Base-by-base conservation (phyloP, 2,329 filamentous ascomycete genomes). In the Colletotrichum melonis region DNA sequence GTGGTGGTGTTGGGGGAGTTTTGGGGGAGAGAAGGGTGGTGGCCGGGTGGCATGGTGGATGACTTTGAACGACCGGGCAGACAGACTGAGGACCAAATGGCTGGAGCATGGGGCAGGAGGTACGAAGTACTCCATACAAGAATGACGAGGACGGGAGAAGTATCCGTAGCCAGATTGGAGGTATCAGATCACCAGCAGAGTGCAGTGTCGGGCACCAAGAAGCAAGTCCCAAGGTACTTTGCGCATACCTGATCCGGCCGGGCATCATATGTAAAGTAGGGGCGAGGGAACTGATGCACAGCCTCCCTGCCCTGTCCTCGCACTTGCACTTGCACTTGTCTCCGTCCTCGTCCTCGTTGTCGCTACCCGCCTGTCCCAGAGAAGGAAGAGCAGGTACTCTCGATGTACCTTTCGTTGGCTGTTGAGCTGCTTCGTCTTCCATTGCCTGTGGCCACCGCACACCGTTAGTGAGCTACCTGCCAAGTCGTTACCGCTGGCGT, bases 251-350 rank as follows among this genome's bases (percentile, higher is more conserved):
- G 2, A 19, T 22, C 62, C 32, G 54, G 62, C 46, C 46, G 28
- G 32, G 32, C 42, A 7, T 35, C 16, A 5, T 26, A 16, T 52
- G 35, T 63, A 32, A 19, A 32, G 59, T 54, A 35, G 46, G 42
- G 42, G 46, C 42, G 26, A 63, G 46, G 11, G 62, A 64, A 64
- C 46, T 22, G n/a, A 35, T 64, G 62, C 62, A 64, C 60, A 63
- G 46, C 59, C 62, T 35, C 62, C 46, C 46, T 55, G 46, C 46
- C 46, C 28, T 55, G 62, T 63, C 11, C 26, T 63, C 59, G 26
- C 59, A 49, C 58, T 46, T 30, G 28, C 28, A 30, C 28, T 30
- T 30, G 30, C 30, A 30, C 30, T 30, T 46, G 35, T 5, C 9
- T 11, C 5, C 11, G 42, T n/a, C 42, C 42, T 62, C 24, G 58